Base-by-base conservation (phyloP, 1,284 basidiomycete species). In the Naganishia cerealis region DNA sequence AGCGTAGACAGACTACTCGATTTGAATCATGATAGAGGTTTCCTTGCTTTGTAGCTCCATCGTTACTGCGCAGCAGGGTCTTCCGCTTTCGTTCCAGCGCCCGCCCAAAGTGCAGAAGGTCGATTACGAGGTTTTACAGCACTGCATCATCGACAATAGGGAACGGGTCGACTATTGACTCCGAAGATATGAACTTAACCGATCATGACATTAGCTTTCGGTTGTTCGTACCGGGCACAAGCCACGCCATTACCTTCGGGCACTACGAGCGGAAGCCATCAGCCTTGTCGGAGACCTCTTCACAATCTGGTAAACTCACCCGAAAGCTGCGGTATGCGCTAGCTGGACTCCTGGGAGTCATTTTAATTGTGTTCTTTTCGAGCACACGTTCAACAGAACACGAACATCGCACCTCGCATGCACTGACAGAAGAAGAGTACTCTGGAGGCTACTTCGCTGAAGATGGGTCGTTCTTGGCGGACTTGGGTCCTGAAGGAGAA, bases 401-500 rank as follows among this genome's bases (percentile, higher is more conserved):
- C 9, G n/a, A 16, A 12, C 38, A 13, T 21, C 38, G 24, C 29
- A 5, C 8, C 18, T 24, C n/a, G 29, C 21, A 16, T 21, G 2
- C 29, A n/a, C 16, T 29, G 26, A 16, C 13, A 38, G 9, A 18
- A 52, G 50, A 26, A 48, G 59, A 26, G 10, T 7, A 3, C 7
- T 13, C 42, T 39, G 29, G 18, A 18, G 46, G 58, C 8, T 36
- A 29, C 2, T 52, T 50, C 29, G 53, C 26, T 0, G 63, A 42
- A 52, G 65, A 58, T 39, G 56, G 57, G 3, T 53, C 57, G 3
- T 55, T 53, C 29, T 36, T 67, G 33, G 55, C 57, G 21, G 56
- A 67, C 48, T 39, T 67, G 43, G 65, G 65, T 53, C 43, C 26
- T 4, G n/a, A n/a, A 8, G 65, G 56, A 6, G 56, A 67, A 26